Conservation (phyloP, 306 rosid genomes). For the Castanea mollissima region DNA sequence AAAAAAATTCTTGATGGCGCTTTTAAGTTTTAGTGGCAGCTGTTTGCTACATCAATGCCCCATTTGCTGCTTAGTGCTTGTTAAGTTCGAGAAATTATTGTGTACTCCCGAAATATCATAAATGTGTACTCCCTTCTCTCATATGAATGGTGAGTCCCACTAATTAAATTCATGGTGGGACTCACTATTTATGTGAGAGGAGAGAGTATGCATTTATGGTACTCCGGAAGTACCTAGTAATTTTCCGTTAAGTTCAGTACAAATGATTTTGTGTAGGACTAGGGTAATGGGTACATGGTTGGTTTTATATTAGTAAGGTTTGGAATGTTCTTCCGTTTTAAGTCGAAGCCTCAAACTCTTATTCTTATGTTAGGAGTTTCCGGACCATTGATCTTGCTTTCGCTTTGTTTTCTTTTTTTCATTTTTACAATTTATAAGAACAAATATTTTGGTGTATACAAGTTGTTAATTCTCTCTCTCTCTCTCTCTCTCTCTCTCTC, state of each 20-base stretch:
- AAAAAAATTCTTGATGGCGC: slow-evolving; percentile 15
- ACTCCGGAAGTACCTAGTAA: too few species aligned
- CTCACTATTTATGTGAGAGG: too few species aligned
- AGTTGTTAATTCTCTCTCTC: too few species aligned
- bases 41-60: slow-evolving; percentile 23
- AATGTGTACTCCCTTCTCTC: too few species aligned
- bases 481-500: too few species aligned
- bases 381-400: not conserved
- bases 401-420: not conserved
- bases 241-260: too few species aligned
- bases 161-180: too few species aligned
- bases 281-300: not conserved
- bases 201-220: too few species aligned
- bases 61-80: slow-evolving; percentile 48
- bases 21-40: slow-evolving; percentile 19
- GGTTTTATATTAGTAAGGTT: not conserved
- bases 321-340: not conserved
- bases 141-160: too few species aligned
- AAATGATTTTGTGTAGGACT: not conserved
- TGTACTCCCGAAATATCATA: too few species aligned
- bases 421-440: not conserved
- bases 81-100: too few species aligned
- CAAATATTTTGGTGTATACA: not conserved
- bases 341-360: not conserved
- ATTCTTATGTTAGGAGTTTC: not conserved